Percentiles rank a stretch among this genome's conserved stretches.
Evolutionary conservation across 441 rosid species (phyloP).

Genomic region (Adansonia grandidieri): DNA sequence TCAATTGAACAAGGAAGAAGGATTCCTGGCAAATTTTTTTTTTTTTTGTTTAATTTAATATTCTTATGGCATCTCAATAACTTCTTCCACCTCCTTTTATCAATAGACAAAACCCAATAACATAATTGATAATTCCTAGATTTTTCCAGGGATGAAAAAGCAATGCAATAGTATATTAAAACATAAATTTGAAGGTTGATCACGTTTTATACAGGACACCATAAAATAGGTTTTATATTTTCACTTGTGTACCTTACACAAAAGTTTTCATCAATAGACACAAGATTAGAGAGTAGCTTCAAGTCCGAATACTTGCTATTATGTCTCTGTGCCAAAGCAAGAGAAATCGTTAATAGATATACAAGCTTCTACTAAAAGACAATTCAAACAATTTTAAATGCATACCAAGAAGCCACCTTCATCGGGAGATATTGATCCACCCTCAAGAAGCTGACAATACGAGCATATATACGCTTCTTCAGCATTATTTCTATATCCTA

Average conservation of each 20-base stretch:
- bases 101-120: not conserved
- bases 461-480: conserved; percentile 44
- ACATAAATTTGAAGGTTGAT: not conserved
- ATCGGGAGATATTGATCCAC: conserved; percentile 36
- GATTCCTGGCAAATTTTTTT: not conserved
- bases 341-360: conserved; percentile 26
- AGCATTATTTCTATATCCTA: conserved; percentile 35
- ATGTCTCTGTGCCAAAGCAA: conserved; percentile 41
- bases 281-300: conserved; percentile 43
- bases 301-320: conserved; percentile 45
- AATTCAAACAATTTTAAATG: conserved; percentile 14
- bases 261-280: conserved; percentile 48
- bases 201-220: conserved; percentile 7
- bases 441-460: conserved; percentile 46
- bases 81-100: not conserved
- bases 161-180: not conserved
- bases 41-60: conserved; percentile 3
- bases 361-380: conserved; percentile 27
- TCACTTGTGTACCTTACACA: conserved; percentile 41
- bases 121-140: not conserved
- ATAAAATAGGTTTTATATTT: conserved; percentile 6
- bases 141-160: conserved; percentile 9
- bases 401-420: conserved; percentile 50
- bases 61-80: conserved; percentile 18
- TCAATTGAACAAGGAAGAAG: not conserved